Evolutionary conservation across 2,329 filamentous ascomycete species (phyloP).

Genomic region (Xylaria hypoxylon): DNA sequence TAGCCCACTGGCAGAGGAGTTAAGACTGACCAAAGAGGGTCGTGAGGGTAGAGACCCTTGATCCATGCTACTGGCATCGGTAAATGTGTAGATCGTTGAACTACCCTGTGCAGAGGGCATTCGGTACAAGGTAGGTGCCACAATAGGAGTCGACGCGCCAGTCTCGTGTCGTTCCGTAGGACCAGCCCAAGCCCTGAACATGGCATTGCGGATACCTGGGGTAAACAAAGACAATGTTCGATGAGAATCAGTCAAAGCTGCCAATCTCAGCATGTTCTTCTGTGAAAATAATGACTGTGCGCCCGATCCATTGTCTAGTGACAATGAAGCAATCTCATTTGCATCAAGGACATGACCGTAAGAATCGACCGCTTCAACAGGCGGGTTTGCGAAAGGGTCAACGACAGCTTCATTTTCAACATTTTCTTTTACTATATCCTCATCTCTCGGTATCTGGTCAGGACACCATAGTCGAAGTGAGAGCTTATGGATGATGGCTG

Average conservation of each 20-base stretch:
- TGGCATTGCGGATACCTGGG: conserved; percentile 86
- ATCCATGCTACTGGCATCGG: conserved; percentile 73
- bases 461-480: conserved; percentile 91
- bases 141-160: conserved; percentile 59
- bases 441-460: conserved; percentile 79
- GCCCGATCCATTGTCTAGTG: conserved; percentile 82
- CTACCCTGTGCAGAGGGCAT: conserved; percentile 71
- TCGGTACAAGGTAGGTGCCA: conserved; percentile 68
- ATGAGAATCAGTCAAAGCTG: conserved; percentile 86
- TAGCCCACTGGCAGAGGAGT: conserved; percentile 71
- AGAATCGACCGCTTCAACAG: conserved; percentile 83
- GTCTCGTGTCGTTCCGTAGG: conserved; percentile 76
- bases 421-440: conserved; percentile 64
- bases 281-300: conserved; percentile 93
- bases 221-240: conserved; percentile 92
- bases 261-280: conserved; percentile 88
- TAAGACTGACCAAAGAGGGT: conserved; percentile 72
- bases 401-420: conserved; percentile 70
- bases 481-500: conserved; percentile 93
- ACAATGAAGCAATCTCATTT: conserved; percentile 79
- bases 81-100: conserved; percentile 77
- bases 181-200: conserved; percentile 93
- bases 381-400: conserved; percentile 84
- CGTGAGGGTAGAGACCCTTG: conserved; percentile 74
- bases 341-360: conserved; percentile 82